phyloP scores from a whole-genome alignment of 1,284 basidiomycete species.

The Rhodotorula sp. region DNA sequence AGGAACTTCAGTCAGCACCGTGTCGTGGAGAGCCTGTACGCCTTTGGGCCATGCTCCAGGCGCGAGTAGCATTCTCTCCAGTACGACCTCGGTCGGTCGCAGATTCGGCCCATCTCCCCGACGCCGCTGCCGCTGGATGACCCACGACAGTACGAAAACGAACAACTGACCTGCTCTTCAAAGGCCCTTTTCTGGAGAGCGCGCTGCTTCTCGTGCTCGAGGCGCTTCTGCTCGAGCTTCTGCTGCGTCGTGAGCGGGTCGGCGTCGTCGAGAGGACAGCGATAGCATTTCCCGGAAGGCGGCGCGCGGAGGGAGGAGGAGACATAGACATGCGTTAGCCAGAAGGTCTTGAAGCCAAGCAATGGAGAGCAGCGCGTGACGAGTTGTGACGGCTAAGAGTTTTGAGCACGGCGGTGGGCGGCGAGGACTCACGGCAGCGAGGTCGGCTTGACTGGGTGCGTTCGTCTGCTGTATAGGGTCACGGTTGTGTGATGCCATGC shows the following conservation, averaged over 20 bases:
- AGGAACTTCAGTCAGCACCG: background rate
- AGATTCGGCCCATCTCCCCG: no score
- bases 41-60: no score
- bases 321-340: background rate
- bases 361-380: background rate
- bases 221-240: conserved; percentile 83
- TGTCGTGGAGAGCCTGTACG: no score
- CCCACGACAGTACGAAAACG: no score
- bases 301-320: background rate
- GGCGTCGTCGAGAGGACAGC: background rate
- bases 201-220: conserved; percentile 84
- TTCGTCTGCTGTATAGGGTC: conserved; percentile 7
- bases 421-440: conserved; percentile 16
- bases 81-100: background rate
- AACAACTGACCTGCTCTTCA: conserved; percentile 80
- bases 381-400: background rate
- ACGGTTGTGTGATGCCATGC: background rate
- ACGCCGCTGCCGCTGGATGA: no score
- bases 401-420: background rate
- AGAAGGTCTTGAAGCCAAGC: background rate
- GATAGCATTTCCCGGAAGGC: no score
- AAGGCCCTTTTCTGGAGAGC: conserved; percentile 79
- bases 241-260: conserved; percentile 47
- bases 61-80: background rate
- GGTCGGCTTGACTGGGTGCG: conserved; percentile 5